Evolutionary conservation across 768 basidiomycete species (phyloP), one percentile per base, ranked within the genome.

Genomic region (Naganishia kalamii): DNA sequence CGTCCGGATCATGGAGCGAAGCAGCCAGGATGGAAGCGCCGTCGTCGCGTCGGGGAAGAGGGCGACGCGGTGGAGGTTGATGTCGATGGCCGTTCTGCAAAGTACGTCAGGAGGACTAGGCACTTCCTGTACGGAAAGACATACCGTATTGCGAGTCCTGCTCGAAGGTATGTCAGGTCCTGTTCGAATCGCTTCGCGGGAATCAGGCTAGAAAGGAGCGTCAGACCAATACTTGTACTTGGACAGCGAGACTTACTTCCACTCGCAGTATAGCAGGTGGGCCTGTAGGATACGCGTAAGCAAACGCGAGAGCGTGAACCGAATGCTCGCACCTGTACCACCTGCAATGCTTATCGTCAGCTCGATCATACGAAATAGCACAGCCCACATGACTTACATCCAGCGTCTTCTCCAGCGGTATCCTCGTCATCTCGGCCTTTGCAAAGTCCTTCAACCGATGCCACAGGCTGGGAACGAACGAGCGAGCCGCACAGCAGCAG

Each of bases 381-480:
- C 2, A 41, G 29, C 27, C 4, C 3, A 29, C n/a, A 4, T 25
- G 15, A 41, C 67, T 64, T 15, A 72, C 71, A 48, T 74, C 72
- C 12, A 74, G 66, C 35, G 70, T 72, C 63, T 74, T 74, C 50
- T 74, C 72, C 60, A 68, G 69, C 11, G 72, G 72, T 12, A 74
- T 23, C 8, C 72, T 63, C 33, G 70, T 70, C 69, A 70, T 74
- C 60, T 74, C 72, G 50, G 54, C 68, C 30, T 54, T 44, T 29
- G 72, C 70, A 54, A 74, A 74, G 7, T 65, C 69, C 35, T 68
- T 65, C 32, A 74, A 46, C 23, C 70, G 54, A 5, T 60, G 54
- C 72, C 72, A 74, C 13, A 74, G 33, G 2, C 40, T 50, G 8
- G 65, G 62, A 43, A 72, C 64, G 66, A 60, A 70, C 7, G 70